A percentile compares a stretch with the other conserved stretches of the same genome.
phyloP scores from a whole-genome alignment of 1,139 yeast genomes.

The Candida labiduridarum region DNA sequence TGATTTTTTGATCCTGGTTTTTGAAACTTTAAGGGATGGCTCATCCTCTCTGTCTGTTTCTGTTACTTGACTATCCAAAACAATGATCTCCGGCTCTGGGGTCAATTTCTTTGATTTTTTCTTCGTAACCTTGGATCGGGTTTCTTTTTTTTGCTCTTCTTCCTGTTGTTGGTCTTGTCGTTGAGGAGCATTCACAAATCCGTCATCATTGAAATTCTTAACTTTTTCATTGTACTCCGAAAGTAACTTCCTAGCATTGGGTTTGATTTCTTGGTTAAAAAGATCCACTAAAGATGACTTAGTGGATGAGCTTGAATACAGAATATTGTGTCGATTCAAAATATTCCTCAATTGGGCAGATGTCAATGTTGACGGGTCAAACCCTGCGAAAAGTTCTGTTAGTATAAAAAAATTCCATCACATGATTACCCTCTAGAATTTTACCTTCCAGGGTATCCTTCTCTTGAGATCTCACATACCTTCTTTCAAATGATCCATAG shows the following conservation, averaged over 20 bases:
- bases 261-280: constrained; percentile 50
- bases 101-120: not conserved
- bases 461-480: constrained; percentile 11
- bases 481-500: constrained; percentile 15
- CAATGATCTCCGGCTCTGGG: not conserved
- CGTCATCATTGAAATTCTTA: constrained; percentile 25
- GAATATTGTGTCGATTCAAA: constrained; percentile 57
- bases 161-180: not conserved
- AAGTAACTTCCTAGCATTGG: constrained; percentile 38
- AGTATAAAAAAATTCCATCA: constrained; percentile 6
- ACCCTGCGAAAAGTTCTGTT: constrained; percentile 36
- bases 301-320: constrained; percentile 60
- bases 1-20: not conserved
- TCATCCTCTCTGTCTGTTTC: not conserved
- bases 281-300: constrained; percentile 60
- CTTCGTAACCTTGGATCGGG: too few relatives aligned
- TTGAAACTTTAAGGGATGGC: not conserved
- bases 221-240: constrained; percentile 17
- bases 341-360: constrained; percentile 67
- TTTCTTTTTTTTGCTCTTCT: not conserved
- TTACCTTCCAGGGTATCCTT: too few relatives aligned
- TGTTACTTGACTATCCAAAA: not conserved
- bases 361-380: constrained; percentile 62
- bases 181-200: constrained; percentile 18
- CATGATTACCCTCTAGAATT: not conserved